A percentile compares a stretch with the other conserved stretches of the same genome.
These are phyloP conservation scores for Cicer bijugum DNA, from an alignment of 306 rosid species.

Conservation along the genomic window DNA sequence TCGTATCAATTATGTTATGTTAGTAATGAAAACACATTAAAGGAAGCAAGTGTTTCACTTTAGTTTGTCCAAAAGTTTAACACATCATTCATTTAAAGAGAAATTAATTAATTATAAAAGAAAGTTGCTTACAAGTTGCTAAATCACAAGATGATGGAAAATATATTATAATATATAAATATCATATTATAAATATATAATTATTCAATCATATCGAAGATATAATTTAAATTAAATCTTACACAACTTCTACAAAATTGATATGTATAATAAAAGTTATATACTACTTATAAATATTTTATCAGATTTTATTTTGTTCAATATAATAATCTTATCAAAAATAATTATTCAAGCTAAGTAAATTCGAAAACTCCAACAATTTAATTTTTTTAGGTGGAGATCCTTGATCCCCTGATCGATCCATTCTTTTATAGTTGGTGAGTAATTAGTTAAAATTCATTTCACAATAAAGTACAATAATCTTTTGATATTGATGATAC, in stretches of 20 bases:
- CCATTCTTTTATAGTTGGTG: conserved; percentile 28
- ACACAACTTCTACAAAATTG: too few relatives aligned
- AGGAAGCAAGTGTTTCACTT: conserved; percentile 35
- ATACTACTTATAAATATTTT: too few relatives aligned
- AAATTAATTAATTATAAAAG: conserved; percentile 25
- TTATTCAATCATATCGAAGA: too few relatives aligned
- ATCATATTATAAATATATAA: too few relatives aligned
- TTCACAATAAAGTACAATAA: conserved; percentile 36
- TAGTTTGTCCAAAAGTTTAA: conserved; percentile 37
- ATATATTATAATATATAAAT: too few relatives aligned
- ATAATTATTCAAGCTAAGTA: background rate
- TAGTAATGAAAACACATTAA: conserved; percentile 4
- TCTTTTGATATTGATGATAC: background rate
- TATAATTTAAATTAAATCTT: too few relatives aligned
- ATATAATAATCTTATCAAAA: too few relatives aligned
- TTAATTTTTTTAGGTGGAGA: conserved; percentile 57
- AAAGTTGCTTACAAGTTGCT: conserved; percentile 21
- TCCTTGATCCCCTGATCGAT: conserved; percentile 46
- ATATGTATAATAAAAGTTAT: too few relatives aligned
- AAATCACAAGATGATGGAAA: background rate
- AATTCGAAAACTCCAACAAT: conserved; percentile 50
- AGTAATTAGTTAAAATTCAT: background rate
- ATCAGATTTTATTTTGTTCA: too few relatives aligned
- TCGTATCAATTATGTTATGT: conserved; percentile 11
- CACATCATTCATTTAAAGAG: conserved; percentile 39